Evolutionary conservation across 495 filamentous ascomycete species (phyloP).

Genomic region (Lepraria neglecta): DNA sequence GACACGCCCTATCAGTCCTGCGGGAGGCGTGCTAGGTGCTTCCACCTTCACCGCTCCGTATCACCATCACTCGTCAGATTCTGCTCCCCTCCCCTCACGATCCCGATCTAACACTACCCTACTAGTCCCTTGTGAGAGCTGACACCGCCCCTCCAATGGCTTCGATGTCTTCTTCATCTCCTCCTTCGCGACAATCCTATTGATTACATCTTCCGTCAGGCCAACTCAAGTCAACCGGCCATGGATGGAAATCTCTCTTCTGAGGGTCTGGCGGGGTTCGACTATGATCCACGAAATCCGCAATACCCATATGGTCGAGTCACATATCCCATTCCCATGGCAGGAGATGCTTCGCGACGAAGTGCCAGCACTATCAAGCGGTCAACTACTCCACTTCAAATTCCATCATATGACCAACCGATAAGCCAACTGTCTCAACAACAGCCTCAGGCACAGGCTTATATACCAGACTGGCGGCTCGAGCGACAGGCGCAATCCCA

Average conservation of each 20-base stretch:
- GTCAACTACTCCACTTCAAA: conserved; percentile 32
- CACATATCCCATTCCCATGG: conserved; percentile 28
- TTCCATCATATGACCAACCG: conserved; percentile 21
- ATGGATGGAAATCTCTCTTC: conserved; percentile 27
- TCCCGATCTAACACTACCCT: background rate
- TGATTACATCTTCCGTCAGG: conserved; percentile 4
- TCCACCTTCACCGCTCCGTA: background rate
- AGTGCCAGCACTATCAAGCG: conserved; percentile 28
- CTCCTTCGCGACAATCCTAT: background rate
- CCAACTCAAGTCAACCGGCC: conserved; percentile 10
- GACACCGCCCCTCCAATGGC: conserved; percentile 10
- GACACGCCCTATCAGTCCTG: background rate
- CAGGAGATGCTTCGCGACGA: conserved; percentile 21
- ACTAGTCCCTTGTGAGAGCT: background rate
- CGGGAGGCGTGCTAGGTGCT: background rate
- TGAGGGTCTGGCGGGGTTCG: conserved; percentile 28
- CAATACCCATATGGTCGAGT: conserved; percentile 22
- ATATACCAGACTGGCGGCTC: conserved; percentile 34
- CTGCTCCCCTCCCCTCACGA: background rate
- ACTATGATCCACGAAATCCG: conserved; percentile 25
- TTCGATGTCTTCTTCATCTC: background rate
- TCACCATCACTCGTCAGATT: background rate
- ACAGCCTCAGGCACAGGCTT: conserved; percentile 44
- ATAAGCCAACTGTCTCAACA: conserved; percentile 32
- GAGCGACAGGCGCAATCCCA: conserved; percentile 41